Evolutionary conservation across 257 asterid genomes (phyloP).

Genomic region (Echites panduratus): DNA sequence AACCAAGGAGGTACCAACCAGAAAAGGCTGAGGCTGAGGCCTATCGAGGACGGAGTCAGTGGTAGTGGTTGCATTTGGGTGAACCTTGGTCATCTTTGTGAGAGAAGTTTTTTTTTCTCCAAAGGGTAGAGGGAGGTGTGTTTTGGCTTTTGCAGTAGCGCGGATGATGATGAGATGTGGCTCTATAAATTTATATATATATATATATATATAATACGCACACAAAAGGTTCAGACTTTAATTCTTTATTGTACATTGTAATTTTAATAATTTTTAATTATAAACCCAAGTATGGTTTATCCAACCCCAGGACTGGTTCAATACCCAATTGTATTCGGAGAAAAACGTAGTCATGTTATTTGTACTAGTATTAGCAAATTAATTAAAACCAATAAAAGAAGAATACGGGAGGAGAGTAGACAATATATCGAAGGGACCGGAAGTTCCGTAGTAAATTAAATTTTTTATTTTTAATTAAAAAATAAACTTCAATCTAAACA

Average conservation of each 20-base stretch:
- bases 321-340: not conserved
- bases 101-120: not conserved
- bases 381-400: too few relatives aligned
- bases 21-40: conserved; percentile 16
- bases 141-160: not conserved
- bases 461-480: too few relatives aligned
- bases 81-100: conserved; percentile 43
- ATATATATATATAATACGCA: not conserved
- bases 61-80: conserved; percentile 35
- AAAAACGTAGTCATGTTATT: too few relatives aligned
- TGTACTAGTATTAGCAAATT: too few relatives aligned
- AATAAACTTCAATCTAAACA: too few relatives aligned
- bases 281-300: not conserved
- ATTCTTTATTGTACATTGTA: too few relatives aligned
- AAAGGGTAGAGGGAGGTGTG: not conserved
- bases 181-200: too few relatives aligned
- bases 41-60: not conserved
- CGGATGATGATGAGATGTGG: not conserved
- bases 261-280: too few relatives aligned
- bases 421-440: not conserved
- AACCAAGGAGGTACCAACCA: conserved; percentile 14
- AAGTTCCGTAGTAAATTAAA: not conserved
- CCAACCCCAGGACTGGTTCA: not conserved
- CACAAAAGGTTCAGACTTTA: not conserved
- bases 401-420: not conserved